Evolutionary conservation across 306 rosid genomes (phyloP), one percentile per base, ranked within the genome.

Genomic region (Senna tora): DNA sequence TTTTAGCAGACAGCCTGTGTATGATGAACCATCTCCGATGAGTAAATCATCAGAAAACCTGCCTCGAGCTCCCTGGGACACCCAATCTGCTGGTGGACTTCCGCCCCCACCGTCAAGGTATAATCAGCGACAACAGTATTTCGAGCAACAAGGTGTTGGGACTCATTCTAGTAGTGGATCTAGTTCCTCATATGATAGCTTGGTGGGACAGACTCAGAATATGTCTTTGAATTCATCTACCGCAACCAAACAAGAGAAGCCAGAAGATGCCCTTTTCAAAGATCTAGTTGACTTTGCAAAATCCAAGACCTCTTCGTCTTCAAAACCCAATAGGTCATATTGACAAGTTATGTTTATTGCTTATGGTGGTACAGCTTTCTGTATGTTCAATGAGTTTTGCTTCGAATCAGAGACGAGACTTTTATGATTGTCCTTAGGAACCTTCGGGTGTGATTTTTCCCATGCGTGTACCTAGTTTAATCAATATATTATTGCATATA

Each of bases 251-350:
- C 84, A 81, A 69, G 88, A 75, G 47, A 89, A 87, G 65, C 81
- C 82, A 43, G 96, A 87, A 61, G 96, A 89, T 69, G 92, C 82
- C 7, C 87, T 89, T 1, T 89, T 89, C 76, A 86, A 86, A 59
- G 96, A 89, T 68, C 90, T 89, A 0, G 87, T 89, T 69, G 96
- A 89, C 75, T 89, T 84, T 64, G 96, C 92, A 2, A 89, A 84
- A 83, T 79, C 90, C 41, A 83, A 87, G 74, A 84, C 92, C 4
- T 83, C 96, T 56, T 84, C 88, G 4, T 51, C 93, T 30, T 67
- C 96, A 0, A 86, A 84, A 36, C 72, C 87, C 43, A 87, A 84
- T 71, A 80, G 77, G 72, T 78, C 91, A 46, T 82, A 69, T 65
- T 88, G 84, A 88, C 58, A 12, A 14, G 28, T 21, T 56, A 64